These are phyloP conservation scores for Angomonas deanei DNA, from an alignment of 208 protist genomes.

Conservation along the genomic window DNA sequence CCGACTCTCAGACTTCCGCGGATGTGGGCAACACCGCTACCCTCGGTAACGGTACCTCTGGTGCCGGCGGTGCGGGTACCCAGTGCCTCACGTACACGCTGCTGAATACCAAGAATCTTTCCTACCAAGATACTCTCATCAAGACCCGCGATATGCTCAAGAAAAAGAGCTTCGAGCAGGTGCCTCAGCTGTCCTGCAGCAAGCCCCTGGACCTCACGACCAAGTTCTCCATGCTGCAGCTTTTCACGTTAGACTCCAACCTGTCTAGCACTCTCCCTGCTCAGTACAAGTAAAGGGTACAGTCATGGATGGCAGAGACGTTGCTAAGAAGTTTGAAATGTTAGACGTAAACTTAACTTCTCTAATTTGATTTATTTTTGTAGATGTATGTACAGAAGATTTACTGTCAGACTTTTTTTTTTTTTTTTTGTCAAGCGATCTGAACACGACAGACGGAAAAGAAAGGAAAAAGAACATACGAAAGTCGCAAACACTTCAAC, in stretches of 20 bases:
- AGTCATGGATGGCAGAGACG: too few relatives aligned
- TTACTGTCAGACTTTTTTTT: not conserved
- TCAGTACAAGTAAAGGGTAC: not conserved
- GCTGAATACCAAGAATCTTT: constrained; percentile 34
- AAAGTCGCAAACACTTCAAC: too few relatives aligned
- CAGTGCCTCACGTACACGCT: constrained; percentile 52
- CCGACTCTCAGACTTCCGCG: constrained; percentile 51
- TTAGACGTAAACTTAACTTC: too few relatives aligned
- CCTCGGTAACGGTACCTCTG: constrained; percentile 35
- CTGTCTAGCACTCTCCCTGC: constrained; percentile 22
- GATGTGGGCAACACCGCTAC: constrained; percentile 49
- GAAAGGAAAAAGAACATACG: too few relatives aligned
- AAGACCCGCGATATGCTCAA: constrained; percentile 49
- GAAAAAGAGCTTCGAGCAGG: constrained; percentile 49
- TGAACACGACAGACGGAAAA: too few relatives aligned
- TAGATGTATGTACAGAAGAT: too few relatives aligned
- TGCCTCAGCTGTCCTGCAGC: constrained; percentile 62
- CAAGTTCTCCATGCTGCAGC: constrained; percentile 36
- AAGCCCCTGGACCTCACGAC: constrained; percentile 58
- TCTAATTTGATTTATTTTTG: too few relatives aligned
- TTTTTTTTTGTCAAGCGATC: too few relatives aligned
- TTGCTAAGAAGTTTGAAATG: too few relatives aligned
- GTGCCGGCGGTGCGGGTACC: constrained; percentile 60
- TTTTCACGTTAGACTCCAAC: constrained; percentile 23
- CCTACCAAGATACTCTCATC: constrained; percentile 46